A percentile compares a stretch with the other conserved stretches of the same genome.
phyloP scores from a whole-genome alignment of 306 rosid species.

The Dryas alaskensis region DNA sequence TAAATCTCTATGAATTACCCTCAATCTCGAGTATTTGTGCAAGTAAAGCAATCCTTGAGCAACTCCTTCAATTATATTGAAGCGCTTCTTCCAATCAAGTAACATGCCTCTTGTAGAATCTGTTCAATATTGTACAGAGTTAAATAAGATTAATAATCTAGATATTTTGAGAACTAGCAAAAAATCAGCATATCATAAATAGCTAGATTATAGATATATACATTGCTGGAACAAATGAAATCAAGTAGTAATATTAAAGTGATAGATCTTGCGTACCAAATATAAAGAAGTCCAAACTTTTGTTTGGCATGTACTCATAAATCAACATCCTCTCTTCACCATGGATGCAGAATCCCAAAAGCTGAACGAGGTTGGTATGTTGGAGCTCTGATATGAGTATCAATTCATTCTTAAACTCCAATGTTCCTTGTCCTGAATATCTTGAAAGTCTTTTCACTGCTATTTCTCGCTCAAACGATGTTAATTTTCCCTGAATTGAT shows the following conservation, averaged over 20 bases:
- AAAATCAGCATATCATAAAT: neutral
- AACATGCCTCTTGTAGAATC: neutral
- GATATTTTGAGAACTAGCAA: neutral
- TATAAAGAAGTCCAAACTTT: constrained; percentile 10
- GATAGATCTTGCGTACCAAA: neutral
- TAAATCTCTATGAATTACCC: constrained; percentile 4
- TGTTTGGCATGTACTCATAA: neutral
- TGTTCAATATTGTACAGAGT: neutral
- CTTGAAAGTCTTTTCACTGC: constrained; percentile 39
- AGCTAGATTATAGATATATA: no score
- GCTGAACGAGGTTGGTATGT: constrained; percentile 15
- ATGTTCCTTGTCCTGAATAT: neutral
- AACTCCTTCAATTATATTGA: constrained; percentile 4
- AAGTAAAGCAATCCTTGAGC: constrained; percentile 5
- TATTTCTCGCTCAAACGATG: constrained; percentile 2
- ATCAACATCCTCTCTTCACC: constrained; percentile 5
- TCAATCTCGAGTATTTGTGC: neutral
- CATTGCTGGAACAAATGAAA: neutral
- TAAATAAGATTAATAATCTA: no score
- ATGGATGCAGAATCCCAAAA: constrained; percentile 11
- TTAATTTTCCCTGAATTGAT: constrained; percentile 27
- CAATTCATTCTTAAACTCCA: neutral
- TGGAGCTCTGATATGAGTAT: constrained; percentile 9
- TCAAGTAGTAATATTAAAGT: neutral
- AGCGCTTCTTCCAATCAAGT: constrained; percentile 13